Evolutionary conservation across 441 rosid genomes (phyloP).

Genomic region (Corymbia citriodora): DNA sequence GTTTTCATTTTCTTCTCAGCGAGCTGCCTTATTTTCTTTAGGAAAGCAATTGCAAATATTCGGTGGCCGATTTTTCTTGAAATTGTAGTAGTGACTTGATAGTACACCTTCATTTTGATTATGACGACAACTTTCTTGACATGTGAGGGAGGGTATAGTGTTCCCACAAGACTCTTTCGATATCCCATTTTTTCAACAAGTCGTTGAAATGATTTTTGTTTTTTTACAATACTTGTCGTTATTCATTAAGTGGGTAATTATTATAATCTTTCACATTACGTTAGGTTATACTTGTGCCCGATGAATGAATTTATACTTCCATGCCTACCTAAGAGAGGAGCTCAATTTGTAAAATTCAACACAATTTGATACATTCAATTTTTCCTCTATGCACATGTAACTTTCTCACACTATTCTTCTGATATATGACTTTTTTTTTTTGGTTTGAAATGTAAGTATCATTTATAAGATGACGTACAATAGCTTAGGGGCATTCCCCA

Average conservation of each 20-base stretch:
- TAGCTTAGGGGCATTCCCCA: no score
- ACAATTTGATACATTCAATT: not conserved
- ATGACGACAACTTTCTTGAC: not conserved
- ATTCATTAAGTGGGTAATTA: no score
- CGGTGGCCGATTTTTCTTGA: no score
- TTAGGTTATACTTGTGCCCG: not conserved
- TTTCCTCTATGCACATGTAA: not conserved
- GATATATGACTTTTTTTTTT: not conserved
- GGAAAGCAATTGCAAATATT: not conserved
- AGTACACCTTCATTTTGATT: not conserved
- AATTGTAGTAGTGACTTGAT: no score
- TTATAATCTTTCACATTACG: not conserved
- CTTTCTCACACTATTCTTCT: not conserved
- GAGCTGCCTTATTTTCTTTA: not conserved
- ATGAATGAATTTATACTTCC: not conserved
- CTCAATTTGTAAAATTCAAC: not conserved
- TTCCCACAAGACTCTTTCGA: not conserved
- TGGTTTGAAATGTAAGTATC: no score
- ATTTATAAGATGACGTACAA: no score
- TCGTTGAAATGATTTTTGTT: not conserved
- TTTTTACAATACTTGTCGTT: no score
- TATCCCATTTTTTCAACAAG: not conserved
- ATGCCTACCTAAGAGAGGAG: not conserved
- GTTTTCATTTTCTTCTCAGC: not conserved
- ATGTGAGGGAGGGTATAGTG: not conserved